Base-by-base conservation (phyloP, 768 basidiomycete species). In the Pisolithus orientalis region DNA sequence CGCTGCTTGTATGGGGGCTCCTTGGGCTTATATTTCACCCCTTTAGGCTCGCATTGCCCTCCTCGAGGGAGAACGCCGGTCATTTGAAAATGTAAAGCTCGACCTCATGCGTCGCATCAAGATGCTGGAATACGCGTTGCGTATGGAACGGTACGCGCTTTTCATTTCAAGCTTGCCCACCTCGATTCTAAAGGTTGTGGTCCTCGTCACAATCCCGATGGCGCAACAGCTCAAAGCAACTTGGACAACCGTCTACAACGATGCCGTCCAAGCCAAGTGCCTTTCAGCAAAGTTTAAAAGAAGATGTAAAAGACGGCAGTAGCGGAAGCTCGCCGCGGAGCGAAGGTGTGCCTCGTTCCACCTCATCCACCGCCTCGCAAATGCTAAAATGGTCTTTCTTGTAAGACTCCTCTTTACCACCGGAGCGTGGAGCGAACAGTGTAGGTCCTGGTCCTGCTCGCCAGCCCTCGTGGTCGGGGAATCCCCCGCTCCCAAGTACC, bases 121-220 rank as follows among this genome's bases (percentile, higher is more conserved):
- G 81, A 96, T 99, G 95, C 83, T 99, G 48, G 96, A 99, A 72
- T 97, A 93, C 70, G 96, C 95, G 39, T 76, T 99, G 45, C 84
- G 93, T 44, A 85, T 94, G 75, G 96, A 99, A 74, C 84, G 96
- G 94, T 96, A 57, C 63, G 81, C 28, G 24, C 21, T 24, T 39
- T 21, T n/a, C 47, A 47, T 50, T 53, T 34, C 44, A 53, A 34
- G 39, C 52, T 52, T 27, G 14, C 51, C 39, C 50, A 55, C 25
- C 42, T 42, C 44, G 43, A 21, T 51, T 55, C 59, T 62, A 59
- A 34, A n/a, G 29, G 11, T 65, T 75, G 65, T 75, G 69, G 68
- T 71, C 67, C 69, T 60, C 59, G 44, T 43, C 17, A 39, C 51
- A 34, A 37, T 49, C 6, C 17, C 14, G 3, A 24, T 28, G 60